Conservation (phyloP, 129 eudicot genomes). For the Deinandra increscens region DNA sequence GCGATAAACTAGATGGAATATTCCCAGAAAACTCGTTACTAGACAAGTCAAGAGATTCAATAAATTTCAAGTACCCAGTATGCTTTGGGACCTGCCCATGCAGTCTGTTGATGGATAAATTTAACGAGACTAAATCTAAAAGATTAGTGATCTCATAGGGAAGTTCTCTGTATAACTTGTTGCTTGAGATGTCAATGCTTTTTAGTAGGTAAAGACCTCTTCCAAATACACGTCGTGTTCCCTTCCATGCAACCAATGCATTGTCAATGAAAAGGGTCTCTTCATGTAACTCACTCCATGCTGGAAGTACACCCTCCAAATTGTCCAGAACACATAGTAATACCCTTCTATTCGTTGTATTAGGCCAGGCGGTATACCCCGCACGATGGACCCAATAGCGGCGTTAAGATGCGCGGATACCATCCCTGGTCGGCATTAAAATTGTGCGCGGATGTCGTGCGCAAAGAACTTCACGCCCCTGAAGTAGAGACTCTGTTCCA, state of each 20-base stretch:
- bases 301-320: no score
- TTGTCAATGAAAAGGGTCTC: constrained; percentile 1
- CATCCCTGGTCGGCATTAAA: no score
- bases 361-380: no score
- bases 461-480: no score
- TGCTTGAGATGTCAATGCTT: constrained; percentile 33
- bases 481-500: no score
- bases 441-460: no score
- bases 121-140: not conserved
- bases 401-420: no score
- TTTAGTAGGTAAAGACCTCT: constrained; percentile 16
- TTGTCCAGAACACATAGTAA: no score
- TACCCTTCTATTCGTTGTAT: no score
- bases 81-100: constrained; percentile 17
- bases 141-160: constrained; percentile 17
- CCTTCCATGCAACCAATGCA: constrained; percentile 29
- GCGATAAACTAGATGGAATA: constrained; percentile 23
- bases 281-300: not conserved
- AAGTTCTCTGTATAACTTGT: constrained; percentile 15
- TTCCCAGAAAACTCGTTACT: constrained; percentile 27
- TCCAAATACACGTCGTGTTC: constrained; percentile 13
- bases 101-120: no score
- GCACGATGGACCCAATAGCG: no score
- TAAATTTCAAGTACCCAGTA: constrained; percentile 18
- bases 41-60: constrained; percentile 32